These are phyloP conservation scores for Trifolium subterraneum DNA, from an alignment of 306 rosid genomes.

Conservation along the genomic window DNA sequence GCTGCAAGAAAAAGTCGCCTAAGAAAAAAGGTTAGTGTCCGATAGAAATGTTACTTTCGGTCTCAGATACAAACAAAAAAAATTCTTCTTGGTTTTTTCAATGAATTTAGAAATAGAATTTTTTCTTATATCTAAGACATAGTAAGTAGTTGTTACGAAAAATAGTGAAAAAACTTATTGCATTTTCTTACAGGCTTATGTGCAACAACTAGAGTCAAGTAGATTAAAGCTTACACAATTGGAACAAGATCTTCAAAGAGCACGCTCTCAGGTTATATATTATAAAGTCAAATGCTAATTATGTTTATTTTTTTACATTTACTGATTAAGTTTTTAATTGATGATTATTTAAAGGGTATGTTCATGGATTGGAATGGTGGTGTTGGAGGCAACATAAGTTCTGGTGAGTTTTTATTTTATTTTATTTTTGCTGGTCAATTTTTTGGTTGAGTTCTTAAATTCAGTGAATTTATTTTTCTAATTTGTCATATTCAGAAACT, in stretches of 20 bases:
- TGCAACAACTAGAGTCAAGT: conserved; percentile 90
- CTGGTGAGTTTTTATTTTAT: conserved; percentile 58
- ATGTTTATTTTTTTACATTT: neutral
- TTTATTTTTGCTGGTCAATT: too few relatives aligned
- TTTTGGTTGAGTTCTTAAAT: neutral
- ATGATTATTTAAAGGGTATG: conserved; percentile 56
- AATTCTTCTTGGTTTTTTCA: too few relatives aligned
- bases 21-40: conserved; percentile 70
- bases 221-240: conserved; percentile 86
- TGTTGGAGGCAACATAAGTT: conserved; percentile 66
- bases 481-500: neutral
- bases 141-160: neutral
- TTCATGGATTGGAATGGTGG: conserved; percentile 68
- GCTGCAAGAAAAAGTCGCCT: conserved; percentile 97
- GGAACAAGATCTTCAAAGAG: conserved; percentile 91
- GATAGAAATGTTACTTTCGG: too few relatives aligned
- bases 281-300: conserved; percentile 5
- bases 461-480: neutral
- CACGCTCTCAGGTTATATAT: conserved; percentile 82
- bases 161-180: neutral
- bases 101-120: too few relatives aligned
- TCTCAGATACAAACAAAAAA: too few relatives aligned
- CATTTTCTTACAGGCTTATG: conserved; percentile 69
- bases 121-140: too few relatives aligned
- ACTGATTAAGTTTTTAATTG: neutral